Conservation (phyloP, 2,329 filamentous ascomycete genomes). For the Aspergillus tubingensis region DNA sequence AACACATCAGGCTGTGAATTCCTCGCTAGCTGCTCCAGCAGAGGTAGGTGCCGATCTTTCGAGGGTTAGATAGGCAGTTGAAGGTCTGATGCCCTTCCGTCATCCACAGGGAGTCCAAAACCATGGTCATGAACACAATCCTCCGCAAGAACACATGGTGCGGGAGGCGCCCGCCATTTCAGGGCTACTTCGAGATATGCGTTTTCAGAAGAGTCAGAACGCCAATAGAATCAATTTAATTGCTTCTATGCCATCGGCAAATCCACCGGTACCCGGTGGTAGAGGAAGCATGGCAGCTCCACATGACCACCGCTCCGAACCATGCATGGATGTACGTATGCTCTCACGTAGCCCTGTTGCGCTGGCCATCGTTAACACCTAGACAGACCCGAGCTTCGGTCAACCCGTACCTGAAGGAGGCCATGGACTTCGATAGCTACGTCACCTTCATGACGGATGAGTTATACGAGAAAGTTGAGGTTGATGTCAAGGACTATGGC, state of each 20-base stretch:
- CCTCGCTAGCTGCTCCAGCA: background rate
- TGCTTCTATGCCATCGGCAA: background rate
- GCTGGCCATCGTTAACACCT: background rate
- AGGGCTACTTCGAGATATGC: background rate
- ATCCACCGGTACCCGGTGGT: background rate
- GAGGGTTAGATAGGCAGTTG: background rate
- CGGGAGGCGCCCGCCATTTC: background rate
- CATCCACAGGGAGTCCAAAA: background rate
- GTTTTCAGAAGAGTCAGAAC: background rate
- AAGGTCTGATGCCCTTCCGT: background rate
- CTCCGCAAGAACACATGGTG: background rate
- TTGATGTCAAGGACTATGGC: background rate
- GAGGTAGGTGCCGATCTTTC: background rate
- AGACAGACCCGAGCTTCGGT: background rate
- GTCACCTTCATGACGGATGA: background rate
- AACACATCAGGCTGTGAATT: background rate
- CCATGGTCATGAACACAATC: background rate
- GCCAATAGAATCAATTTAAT: background rate
- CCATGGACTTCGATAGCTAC: background rate
- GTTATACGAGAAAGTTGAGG: background rate
- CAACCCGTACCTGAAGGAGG: constrained; percentile 1
- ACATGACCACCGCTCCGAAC: background rate
- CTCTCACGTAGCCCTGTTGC: background rate
- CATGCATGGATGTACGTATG: background rate
- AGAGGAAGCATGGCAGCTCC: background rate